Evolutionary conservation across 164 flowering plant species (phyloP), one percentile per base, ranked within the genome.

Genomic region (grape (Vitis vinifera)): DNA sequence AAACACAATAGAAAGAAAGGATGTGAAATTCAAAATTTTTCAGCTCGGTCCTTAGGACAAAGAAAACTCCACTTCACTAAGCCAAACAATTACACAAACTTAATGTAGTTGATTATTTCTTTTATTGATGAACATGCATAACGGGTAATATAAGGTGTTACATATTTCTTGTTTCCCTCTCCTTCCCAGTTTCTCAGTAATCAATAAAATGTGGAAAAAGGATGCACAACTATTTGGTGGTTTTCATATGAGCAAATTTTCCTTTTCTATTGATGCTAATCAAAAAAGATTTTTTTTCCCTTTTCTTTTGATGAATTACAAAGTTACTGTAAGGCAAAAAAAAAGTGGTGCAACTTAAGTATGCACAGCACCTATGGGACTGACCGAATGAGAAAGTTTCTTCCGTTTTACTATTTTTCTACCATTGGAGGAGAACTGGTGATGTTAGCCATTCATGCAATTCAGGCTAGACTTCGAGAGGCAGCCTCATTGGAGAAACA

Each of bases 401-500:
- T 3, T 37, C 7, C 0, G 44, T 37, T 37, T 37, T 37, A 3
- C 7, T 37, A 37, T 37, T 37, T 37, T 37, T 37, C 44, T 37
- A 37, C 44, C 44, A 37, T 6, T 37, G 44, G 44, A 37, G 44
- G 44, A 37, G 44, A 37, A 37, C 7, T 37, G 44, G 44, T 37
- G 44, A 37, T 37, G 13, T 59, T 50, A n/a, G 62, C 64, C 55
- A 27, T 70, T 47, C 63, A n/a, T 69, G 51, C 47, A 37, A 66
- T 73, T 37, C 85, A 89, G 91, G 90, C 90, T 44, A 86, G 82
- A 79, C 81, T 88, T 19, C 80, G 84, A 70, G 94, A 88, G 73
- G 89, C 78, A 23, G 82, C 87, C 50, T 89, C 90, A 29, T 71
- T 87, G 72, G 94, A 87, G 53, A 88, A 87, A 44, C 94, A 88